Percentiles rank a stretch among this genome's conserved stretches.
Evolutionary conservation across 208 protist species (phyloP).

Genomic region (Zelonia costaricensis): DNA sequence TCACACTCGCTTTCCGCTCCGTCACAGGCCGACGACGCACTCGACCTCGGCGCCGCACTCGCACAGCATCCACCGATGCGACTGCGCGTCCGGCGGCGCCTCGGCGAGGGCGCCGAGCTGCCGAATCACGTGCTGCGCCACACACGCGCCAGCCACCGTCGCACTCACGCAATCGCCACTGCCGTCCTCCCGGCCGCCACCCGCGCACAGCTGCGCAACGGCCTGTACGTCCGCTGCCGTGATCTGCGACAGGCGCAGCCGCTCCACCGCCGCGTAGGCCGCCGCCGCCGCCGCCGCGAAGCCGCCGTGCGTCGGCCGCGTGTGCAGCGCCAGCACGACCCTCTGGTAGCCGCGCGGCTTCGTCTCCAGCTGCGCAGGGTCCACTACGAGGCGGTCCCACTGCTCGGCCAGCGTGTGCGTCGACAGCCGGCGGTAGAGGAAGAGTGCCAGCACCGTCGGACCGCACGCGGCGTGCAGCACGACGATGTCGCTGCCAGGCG

Average conservation of each 20-base stretch:
- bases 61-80: slow-evolving; percentile 25
- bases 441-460: slow-evolving; percentile 28
- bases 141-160: slow-evolving; percentile 45
- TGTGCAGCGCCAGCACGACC: slow-evolving; percentile 33
- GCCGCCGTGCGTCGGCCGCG: background rate
- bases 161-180: slow-evolving; percentile 21
- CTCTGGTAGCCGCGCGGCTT: slow-evolving; percentile 39
- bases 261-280: slow-evolving; percentile 25
- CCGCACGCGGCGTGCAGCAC: slow-evolving; percentile 15
- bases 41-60: slow-evolving; percentile 23
- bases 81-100: slow-evolving; percentile 5
- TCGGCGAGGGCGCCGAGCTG: slow-evolving; percentile 15
- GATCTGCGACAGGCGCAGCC: slow-evolving; percentile 37
- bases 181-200: background rate
- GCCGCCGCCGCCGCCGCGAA: slow-evolving; percentile 13
- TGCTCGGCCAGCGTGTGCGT: slow-evolving; percentile 28
- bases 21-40: slow-evolving; percentile 22
- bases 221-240: slow-evolving; percentile 20
- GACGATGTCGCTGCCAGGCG: slow-evolving; percentile 10
- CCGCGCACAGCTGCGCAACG: background rate
- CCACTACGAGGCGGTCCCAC: slow-evolving; percentile 29
- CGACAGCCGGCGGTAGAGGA: slow-evolving; percentile 24
- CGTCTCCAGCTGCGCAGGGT: slow-evolving; percentile 16
- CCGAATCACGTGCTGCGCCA: slow-evolving; percentile 50
- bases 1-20: no score